Evolutionary conservation across 2,329 filamentous ascomycete species (phyloP).

Genomic region (Xylariaceae sp.): DNA sequence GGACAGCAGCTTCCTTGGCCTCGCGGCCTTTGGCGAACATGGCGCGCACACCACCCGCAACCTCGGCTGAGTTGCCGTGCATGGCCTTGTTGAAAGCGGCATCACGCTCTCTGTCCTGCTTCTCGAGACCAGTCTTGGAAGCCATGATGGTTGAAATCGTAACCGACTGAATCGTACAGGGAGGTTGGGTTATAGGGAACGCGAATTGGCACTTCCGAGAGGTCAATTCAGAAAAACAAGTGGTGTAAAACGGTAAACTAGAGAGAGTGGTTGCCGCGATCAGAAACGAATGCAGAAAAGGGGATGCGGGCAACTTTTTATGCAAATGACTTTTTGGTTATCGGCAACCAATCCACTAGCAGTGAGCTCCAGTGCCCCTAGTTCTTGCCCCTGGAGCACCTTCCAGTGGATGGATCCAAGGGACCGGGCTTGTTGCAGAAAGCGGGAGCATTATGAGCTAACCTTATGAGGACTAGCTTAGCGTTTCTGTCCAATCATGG

Average conservation of each 20-base stretch:
- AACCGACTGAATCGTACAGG: neutral
- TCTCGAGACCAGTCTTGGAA: constrained; percentile 66
- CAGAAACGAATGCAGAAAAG: constrained; percentile 9
- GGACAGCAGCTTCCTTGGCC: constrained; percentile 81
- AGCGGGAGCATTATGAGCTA: neutral
- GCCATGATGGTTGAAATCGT: constrained; percentile 50
- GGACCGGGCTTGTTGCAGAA: neutral
- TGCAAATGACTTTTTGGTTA: constrained; percentile 22
- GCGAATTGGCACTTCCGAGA: neutral
- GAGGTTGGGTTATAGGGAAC: neutral
- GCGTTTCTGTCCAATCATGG: constrained; percentile 3
- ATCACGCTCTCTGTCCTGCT: constrained; percentile 84
- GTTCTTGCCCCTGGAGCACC: neutral
- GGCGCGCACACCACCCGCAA: constrained; percentile 76
- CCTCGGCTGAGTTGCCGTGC: constrained; percentile 75
- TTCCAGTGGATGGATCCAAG: neutral
- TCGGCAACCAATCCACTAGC: constrained; percentile 9
- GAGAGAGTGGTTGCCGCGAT: constrained; percentile 17
- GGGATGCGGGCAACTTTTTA: constrained; percentile 30
- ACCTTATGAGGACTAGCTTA: neutral
- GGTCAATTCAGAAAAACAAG: constrained; percentile 15
- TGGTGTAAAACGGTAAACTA: neutral
- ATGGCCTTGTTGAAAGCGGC: constrained; percentile 88
- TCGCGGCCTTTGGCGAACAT: constrained; percentile 81
- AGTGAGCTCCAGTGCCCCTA: neutral